A percentile compares a stretch with the other conserved stretches of the same genome.
These are phyloP conservation scores for Metarhizium robertsii DNA, from an alignment of 2,329 filamentous ascomycete species.

Conservation along the genomic window DNA sequence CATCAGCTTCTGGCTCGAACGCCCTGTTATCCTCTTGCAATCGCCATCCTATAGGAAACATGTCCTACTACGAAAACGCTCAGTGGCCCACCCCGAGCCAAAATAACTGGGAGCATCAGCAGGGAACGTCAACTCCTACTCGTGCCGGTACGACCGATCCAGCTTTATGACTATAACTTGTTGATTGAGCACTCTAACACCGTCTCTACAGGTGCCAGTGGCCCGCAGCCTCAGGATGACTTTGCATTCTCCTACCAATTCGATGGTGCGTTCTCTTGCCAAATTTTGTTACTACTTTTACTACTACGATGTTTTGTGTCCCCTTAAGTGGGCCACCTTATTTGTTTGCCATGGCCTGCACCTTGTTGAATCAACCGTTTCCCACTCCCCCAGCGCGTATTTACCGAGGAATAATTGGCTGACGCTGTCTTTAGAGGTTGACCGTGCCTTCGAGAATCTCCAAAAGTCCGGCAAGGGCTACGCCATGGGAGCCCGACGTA, in stretches of 20 bases:
- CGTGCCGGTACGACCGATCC: conserved; percentile 25
- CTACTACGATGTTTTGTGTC: not conserved
- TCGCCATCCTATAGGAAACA: conserved; percentile 10
- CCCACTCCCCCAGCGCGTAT: not conserved
- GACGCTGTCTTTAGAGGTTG: conserved; percentile 60
- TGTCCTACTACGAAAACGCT: conserved; percentile 38
- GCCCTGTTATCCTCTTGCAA: not conserved
- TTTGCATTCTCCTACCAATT: conserved; percentile 79
- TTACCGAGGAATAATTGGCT: not conserved
- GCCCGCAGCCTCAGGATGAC: conserved; percentile 65
- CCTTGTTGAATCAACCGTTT: not conserved
- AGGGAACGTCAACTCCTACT: conserved; percentile 30
- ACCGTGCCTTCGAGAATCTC: conserved; percentile 89
- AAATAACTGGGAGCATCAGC: conserved; percentile 39
- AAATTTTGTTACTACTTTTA: not conserved
- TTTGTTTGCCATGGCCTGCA: not conserved
- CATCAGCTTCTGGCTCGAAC: not conserved
- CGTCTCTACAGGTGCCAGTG: conserved; percentile 54
- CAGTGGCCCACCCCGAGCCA: conserved; percentile 28
- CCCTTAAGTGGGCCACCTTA: not conserved
- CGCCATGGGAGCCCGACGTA: conserved; percentile 63
- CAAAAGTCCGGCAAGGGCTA: conserved; percentile 96
- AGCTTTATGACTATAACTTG: not conserved
- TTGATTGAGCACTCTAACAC: not conserved
- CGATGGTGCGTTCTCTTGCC: conserved; percentile 58